phyloP scores from a whole-genome alignment of 2,329 filamentous ascomycete genomes.

The Graphiopsis chlorocephala region DNA sequence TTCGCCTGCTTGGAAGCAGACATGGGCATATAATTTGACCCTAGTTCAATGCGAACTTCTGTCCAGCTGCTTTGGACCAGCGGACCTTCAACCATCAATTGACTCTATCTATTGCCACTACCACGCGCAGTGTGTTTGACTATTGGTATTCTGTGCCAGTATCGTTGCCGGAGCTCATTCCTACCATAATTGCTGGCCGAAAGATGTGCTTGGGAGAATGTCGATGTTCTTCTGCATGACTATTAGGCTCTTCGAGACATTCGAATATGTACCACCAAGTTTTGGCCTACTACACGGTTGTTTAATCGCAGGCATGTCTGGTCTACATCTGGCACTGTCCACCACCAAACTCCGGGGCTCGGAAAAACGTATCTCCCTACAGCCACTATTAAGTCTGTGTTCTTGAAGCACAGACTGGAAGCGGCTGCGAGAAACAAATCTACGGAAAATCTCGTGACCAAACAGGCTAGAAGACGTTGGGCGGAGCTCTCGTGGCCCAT shows the following conservation, averaged over 20 bases:
- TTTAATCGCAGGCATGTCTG: background rate
- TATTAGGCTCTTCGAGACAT: background rate
- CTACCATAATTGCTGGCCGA: background rate
- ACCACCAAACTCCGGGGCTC: background rate
- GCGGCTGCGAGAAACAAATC: background rate
- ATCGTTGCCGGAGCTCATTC: background rate
- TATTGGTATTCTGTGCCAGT: background rate
- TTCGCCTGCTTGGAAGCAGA: background rate
- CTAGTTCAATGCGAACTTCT: background rate
- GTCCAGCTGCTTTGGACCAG: background rate
- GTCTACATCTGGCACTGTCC: background rate
- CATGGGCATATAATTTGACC: background rate
- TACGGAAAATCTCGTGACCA: background rate
- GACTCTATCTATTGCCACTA: background rate
- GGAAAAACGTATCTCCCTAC: conserved; percentile 12
- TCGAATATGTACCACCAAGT: background rate
- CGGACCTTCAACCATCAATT: background rate
- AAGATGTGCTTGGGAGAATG: background rate
- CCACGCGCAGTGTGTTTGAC: background rate
- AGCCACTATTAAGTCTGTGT: background rate
- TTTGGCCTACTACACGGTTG: background rate
- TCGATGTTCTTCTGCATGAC: background rate
- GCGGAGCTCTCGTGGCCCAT: background rate
- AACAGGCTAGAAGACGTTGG: conserved; percentile 1
- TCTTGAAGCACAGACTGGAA: background rate